A percentile compares a stretch with the other conserved stretches of the same genome.
Evolutionary conservation across 1,139 yeast species (phyloP).

Genomic region (Pichia sp.): DNA sequence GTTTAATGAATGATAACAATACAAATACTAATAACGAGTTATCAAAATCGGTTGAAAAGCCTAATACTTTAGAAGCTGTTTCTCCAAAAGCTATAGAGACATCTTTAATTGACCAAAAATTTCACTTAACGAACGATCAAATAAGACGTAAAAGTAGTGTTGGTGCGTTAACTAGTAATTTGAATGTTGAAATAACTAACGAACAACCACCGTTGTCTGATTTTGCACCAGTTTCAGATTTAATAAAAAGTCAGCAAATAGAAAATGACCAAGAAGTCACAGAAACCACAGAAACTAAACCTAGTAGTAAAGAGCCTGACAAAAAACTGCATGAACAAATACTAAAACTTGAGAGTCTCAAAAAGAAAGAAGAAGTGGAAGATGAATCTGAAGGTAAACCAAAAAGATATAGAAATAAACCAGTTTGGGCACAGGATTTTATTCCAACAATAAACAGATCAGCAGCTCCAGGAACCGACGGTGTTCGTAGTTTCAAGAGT

Average conservation of each 20-base stretch:
- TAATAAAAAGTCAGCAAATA: background rate
- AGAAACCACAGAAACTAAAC: background rate
- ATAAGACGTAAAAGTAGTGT: conserved; percentile 35
- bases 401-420: conserved; percentile 56
- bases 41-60: background rate
- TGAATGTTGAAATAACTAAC: conserved; percentile 23
- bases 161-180: conserved; percentile 42
- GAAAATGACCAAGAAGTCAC: background rate
- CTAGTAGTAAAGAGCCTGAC: background rate
- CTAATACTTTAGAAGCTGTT: background rate
- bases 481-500: conserved; percentile 9
- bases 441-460: conserved; percentile 35
- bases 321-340: conserved; percentile 23
- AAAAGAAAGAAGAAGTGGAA: conserved; percentile 19
- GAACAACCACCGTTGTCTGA: background rate
- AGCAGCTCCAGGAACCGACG: conserved; percentile 2
- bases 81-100: background rate
- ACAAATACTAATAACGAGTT: background rate
- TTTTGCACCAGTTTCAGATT: background rate
- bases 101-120: background rate
- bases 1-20: conserved; percentile 27
- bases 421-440: conserved; percentile 82
- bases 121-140: background rate
- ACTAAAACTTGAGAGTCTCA: conserved; percentile 22
- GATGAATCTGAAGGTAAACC: conserved; percentile 40